These are phyloP conservation scores for Coemansia sp. DNA, from an alignment of 192 early-diverging fungal species.

Conservation along the genomic window DNA sequence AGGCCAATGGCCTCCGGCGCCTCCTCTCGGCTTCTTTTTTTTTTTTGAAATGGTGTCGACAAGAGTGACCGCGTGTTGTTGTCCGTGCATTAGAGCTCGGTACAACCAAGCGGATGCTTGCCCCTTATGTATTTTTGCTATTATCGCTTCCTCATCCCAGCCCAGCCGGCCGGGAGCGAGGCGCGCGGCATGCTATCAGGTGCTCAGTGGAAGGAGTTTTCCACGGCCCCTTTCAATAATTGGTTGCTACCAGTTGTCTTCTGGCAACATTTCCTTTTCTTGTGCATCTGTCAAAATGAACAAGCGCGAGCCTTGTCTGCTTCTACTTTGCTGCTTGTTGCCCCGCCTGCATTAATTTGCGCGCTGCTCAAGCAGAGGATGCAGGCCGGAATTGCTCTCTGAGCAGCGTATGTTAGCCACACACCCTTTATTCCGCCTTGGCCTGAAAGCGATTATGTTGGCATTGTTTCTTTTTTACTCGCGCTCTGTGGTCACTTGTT, in stretches of 20 bases:
- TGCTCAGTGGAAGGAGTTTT: not conserved
- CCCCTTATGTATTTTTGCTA: not conserved
- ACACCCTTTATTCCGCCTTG: not conserved
- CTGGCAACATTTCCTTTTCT: not conserved
- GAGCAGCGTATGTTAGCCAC: not conserved
- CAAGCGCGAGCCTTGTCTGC: not conserved
- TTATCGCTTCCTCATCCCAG: not conserved
- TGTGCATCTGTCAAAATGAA: not conserved
- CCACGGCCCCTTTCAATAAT: not conserved
- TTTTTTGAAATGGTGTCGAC: not conserved
- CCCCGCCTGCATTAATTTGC: not conserved
- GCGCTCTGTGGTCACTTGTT: not conserved
- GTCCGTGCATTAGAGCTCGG: not conserved
- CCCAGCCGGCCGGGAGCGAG: conserved; percentile 5
- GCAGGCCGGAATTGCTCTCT: not conserved
- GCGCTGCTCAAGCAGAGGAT: not conserved
- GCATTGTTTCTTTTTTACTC: not conserved
- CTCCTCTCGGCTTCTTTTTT: not conserved
- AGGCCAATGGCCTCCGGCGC: not conserved
- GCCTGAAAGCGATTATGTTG: not conserved
- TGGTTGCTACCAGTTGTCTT: not conserved
- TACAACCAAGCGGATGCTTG: not conserved
- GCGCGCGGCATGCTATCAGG: not conserved
- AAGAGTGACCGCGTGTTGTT: not conserved
- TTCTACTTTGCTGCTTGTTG: not conserved